phyloP scores from a whole-genome alignment of 495 filamentous ascomycete genomes.

The Hyaloscypha finlandica region DNA sequence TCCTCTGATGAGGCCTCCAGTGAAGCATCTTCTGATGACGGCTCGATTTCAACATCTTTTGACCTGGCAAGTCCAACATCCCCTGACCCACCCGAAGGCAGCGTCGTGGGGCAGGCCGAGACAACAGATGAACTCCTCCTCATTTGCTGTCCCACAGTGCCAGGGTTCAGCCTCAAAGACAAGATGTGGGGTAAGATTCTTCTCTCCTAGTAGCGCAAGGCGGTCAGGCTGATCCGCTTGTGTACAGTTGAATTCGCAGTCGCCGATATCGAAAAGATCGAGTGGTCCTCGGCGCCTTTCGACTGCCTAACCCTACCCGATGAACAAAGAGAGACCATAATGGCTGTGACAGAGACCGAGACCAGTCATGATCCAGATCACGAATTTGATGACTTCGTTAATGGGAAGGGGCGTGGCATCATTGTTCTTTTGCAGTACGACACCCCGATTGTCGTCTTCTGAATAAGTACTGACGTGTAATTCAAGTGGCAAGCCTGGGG shows the following conservation, averaged over 20 bases:
- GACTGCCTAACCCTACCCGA: constrained; percentile 30
- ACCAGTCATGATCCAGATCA: constrained; percentile 14
- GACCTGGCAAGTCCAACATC: neutral
- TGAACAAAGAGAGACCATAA: constrained; percentile 32
- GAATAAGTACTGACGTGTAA: constrained; percentile 9
- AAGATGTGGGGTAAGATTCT: constrained; percentile 19
- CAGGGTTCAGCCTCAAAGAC: constrained; percentile 17
- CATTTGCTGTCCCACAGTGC: constrained; percentile 25
- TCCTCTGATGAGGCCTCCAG: no score
- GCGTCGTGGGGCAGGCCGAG: neutral
- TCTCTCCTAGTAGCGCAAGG: neutral
- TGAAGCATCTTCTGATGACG: no score
- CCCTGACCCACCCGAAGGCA: constrained; percentile 11
- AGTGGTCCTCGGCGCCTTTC: constrained; percentile 32
- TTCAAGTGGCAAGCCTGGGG: constrained; percentile 15
- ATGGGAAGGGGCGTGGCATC: constrained; percentile 16
- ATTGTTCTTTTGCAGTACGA: constrained; percentile 21
- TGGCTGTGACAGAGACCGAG: constrained; percentile 26
- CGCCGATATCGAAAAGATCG: constrained; percentile 32
- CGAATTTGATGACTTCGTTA: constrained; percentile 18
- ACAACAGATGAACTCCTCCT: constrained; percentile 12
- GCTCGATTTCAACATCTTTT: no score
- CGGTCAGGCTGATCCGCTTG: neutral
- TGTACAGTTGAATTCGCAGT: constrained; percentile 34
- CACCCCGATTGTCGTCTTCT: neutral